Evolutionary conservation across 2,329 filamentous ascomycete genomes (phyloP).

Genomic region (Alternaria ventricosa): DNA sequence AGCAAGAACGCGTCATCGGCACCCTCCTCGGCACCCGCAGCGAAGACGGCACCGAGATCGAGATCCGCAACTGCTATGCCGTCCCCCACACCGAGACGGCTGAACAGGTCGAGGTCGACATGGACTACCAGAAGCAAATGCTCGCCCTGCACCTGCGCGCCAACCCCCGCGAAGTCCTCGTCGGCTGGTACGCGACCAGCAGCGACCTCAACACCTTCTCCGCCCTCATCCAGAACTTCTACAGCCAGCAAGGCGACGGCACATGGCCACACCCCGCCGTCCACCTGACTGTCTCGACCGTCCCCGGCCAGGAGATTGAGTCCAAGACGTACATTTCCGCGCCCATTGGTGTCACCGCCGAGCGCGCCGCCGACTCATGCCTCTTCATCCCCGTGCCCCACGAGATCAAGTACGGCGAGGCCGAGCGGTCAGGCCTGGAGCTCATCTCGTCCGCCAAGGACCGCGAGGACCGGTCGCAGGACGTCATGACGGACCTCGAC

Average conservation of each 20-base stretch:
- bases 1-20: constrained; percentile 95
- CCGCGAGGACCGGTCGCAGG: constrained; percentile 73
- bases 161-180: constrained; percentile 88
- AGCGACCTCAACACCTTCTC: constrained; percentile 98
- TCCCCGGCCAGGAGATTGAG: constrained; percentile 86
- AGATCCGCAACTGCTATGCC: constrained; percentile 95
- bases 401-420: constrained; percentile 87
- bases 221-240: constrained; percentile 99
- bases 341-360: constrained; percentile 91
- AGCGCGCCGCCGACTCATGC: constrained; percentile 94
- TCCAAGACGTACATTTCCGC: constrained; percentile 94
- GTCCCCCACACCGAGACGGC: constrained; percentile 98
- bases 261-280: constrained; percentile 98
- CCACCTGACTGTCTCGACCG: constrained; percentile 92
- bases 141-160: constrained; percentile 92
- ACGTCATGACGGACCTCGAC: constrained; percentile 87
- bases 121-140: constrained; percentile 99
- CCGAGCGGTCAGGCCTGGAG: constrained; percentile 78
- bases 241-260: constrained; percentile 93
- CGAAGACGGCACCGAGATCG: constrained; percentile 96
- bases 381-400: constrained; percentile 97
- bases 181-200: constrained; percentile 98
- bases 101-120: constrained; percentile 98
- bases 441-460: constrained; percentile 84
- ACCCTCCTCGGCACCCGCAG: constrained; percentile 91